Evolutionary conservation across 2,329 filamentous ascomycete genomes (phyloP).

Genomic region (Epichloe uncinata): DNA sequence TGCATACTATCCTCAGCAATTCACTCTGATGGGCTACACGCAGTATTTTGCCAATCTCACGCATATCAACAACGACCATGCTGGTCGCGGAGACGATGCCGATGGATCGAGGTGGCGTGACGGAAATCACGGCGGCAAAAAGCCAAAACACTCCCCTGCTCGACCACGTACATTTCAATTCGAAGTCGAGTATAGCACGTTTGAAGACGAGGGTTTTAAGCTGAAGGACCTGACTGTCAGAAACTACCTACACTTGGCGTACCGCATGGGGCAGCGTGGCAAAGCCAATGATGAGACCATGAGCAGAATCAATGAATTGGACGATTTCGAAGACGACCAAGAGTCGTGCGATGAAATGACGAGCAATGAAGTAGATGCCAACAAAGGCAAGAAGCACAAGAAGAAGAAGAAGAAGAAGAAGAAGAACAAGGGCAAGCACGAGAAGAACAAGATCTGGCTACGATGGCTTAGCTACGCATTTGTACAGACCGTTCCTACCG

Average conservation of each 20-base stretch:
- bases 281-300: slow-evolving; percentile 6
- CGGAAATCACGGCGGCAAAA: slow-evolving; percentile 48
- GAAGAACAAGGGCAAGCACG: slow-evolving; percentile 38
- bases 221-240: slow-evolving; percentile 74
- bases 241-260: slow-evolving; percentile 67
- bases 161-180: slow-evolving; percentile 54
- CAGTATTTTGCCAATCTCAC: slow-evolving; percentile 97
- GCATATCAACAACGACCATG: slow-evolving; percentile 58
- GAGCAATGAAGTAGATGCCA: slow-evolving; percentile 18
- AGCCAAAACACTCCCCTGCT: slow-evolving; percentile 35
- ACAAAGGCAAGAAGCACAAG: slow-evolving; percentile 32
- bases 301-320: slow-evolving; percentile 14
- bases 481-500: slow-evolving; percentile 54
- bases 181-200: slow-evolving; percentile 78
- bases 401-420: slow-evolving; percentile 23
- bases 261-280: slow-evolving; percentile 48
- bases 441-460: slow-evolving; percentile 57
- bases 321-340: slow-evolving; percentile 15
- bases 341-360: slow-evolving; percentile 12
- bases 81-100: slow-evolving; percentile 14
- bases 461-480: slow-evolving; percentile 70
- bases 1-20: slow-evolving; percentile 73
- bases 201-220: slow-evolving; percentile 59
- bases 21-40: slow-evolving; percentile 67
- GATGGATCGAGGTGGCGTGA: slow-evolving; percentile 42